A percentile compares a stretch with the other conserved stretches of the same genome.
phyloP scores from a whole-genome alignment of 805 yeast species.

The Yarrowia sp. region DNA sequence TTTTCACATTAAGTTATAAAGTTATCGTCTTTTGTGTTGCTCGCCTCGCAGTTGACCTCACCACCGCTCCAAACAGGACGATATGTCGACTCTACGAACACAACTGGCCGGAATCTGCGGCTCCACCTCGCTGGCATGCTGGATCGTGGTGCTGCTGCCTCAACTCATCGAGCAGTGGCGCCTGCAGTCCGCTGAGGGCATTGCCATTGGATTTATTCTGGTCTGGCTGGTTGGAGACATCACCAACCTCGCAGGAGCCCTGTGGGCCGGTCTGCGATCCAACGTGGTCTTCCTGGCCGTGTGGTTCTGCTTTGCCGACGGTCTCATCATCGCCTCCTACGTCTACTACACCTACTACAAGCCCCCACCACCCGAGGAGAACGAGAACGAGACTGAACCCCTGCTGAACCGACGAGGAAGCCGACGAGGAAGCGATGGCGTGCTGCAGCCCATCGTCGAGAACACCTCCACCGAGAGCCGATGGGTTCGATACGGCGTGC shows the following conservation, averaged over 20 bases:
- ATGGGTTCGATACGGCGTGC: conserved; percentile 61
- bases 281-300: conserved; percentile 72
- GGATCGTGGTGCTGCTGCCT: conserved; percentile 78
- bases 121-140: conserved; percentile 74
- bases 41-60: neutral
- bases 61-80: conserved; percentile 8
- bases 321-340: conserved; percentile 62
- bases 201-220: conserved; percentile 68
- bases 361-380: conserved; percentile 16
- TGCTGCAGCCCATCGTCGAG: conserved; percentile 54
- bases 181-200: conserved; percentile 73
- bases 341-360: conserved; percentile 56
- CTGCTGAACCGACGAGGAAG: conserved; percentile 49
- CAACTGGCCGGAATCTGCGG: conserved; percentile 68
- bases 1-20: neutral
- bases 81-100: conserved; percentile 20
- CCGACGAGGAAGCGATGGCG: conserved; percentile 48
- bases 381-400: conserved; percentile 43
- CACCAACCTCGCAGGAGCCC: conserved; percentile 68
- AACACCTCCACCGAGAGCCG: conserved; percentile 51
- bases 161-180: conserved; percentile 84
- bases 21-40: conserved; percentile 18
- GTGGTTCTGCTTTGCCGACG: conserved; percentile 80
- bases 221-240: conserved; percentile 79
- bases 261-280: conserved; percentile 74